phyloP scores from a whole-genome alignment of 208 protist genomes.

The Leishmania lainsoni region DNA sequence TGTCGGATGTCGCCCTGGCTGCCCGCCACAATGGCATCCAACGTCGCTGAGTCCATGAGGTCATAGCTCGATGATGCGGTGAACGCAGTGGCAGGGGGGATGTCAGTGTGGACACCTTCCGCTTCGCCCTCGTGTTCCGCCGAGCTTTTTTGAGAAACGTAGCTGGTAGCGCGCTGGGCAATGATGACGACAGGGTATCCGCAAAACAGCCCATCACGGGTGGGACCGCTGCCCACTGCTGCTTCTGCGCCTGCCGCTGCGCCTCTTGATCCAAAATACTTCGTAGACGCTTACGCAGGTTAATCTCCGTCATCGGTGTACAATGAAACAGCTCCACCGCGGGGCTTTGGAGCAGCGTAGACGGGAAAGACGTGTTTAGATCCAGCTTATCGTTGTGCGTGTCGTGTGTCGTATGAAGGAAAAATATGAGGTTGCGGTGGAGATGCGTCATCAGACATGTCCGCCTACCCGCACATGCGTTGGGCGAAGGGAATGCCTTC shows the following conservation, averaged over 20 bases:
- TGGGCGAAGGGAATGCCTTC: background rate
- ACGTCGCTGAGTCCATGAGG: slow-evolving; percentile 13
- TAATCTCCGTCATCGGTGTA: slow-evolving; percentile 71
- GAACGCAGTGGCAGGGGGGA: background rate
- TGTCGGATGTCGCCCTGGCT: slow-evolving; percentile 85
- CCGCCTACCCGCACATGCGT: background rate
- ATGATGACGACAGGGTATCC: background rate
- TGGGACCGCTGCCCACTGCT: background rate
- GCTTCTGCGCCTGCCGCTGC: background rate
- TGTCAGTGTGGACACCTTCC: background rate
- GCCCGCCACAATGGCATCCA: slow-evolving; percentile 47
- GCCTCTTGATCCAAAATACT: slow-evolving; percentile 36
- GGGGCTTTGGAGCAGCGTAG: slow-evolving; percentile 45
- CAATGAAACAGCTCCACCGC: slow-evolving; percentile 72
- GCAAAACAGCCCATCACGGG: background rate
- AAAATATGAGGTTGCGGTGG: slow-evolving; percentile 60
- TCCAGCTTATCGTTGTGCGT: slow-evolving; percentile 83
- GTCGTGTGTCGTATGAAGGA: slow-evolving; percentile 87
- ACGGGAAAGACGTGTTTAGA: slow-evolving; percentile 45
- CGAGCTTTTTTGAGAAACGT: background rate
- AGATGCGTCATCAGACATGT: slow-evolving; percentile 20
- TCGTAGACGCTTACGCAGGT: slow-evolving; percentile 57
- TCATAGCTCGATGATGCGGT: background rate
- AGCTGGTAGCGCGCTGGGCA: background rate
- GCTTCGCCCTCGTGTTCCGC: background rate